phyloP scores from a whole-genome alignment of 1,284 basidiomycete genomes.

The Sporisorium iseilematis-ciliati region DNA sequence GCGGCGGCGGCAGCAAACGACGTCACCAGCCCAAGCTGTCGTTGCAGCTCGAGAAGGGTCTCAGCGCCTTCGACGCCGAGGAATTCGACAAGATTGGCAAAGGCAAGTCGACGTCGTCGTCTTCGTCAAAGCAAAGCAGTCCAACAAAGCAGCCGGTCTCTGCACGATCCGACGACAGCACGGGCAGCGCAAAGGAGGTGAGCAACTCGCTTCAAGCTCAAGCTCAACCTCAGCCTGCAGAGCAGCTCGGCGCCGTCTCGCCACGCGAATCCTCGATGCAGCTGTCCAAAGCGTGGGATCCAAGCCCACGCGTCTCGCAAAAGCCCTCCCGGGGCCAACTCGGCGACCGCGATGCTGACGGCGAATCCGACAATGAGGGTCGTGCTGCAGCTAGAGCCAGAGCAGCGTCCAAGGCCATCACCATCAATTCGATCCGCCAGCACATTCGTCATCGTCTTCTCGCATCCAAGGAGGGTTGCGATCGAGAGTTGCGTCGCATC shows the following conservation, averaged over 20 bases:
- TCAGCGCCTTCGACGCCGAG: slow-evolving; percentile 59
- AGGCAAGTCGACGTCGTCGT: slow-evolving; percentile 32
- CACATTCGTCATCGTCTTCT: slow-evolving; percentile 93
- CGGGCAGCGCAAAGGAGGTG: slow-evolving; percentile 22
- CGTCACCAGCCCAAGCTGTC: slow-evolving; percentile 59
- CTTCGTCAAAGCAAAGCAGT: slow-evolving; percentile 18
- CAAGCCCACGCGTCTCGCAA: slow-evolving; percentile 16
- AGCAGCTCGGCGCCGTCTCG: slow-evolving; percentile 15
- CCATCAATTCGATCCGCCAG: slow-evolving; percentile 80
- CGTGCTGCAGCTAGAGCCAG: slow-evolving; percentile 26
- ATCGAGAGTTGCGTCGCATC: slow-evolving; percentile 91
- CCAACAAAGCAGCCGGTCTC: slow-evolving; percentile 35
- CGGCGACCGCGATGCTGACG: slow-evolving; percentile 15
- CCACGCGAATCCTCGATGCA: slow-evolving; percentile 33
- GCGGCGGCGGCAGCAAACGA: slow-evolving; percentile 24
- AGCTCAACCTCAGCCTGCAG: slow-evolving; percentile 16
- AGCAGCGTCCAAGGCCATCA: slow-evolving; percentile 56
- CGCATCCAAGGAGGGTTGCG: slow-evolving; percentile 93
- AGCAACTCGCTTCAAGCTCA: slow-evolving; percentile 25
- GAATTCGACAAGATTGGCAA: slow-evolving; percentile 56
- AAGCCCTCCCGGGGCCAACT: slow-evolving; percentile 14
- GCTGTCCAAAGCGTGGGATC: slow-evolving; percentile 35
- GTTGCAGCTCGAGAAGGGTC: slow-evolving; percentile 61
- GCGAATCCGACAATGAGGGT: slow-evolving; percentile 46
- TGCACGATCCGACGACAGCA: slow-evolving; percentile 31